A percentile compares a stretch with the other conserved stretches of the same genome.
Conservation (phyloP, 2,329 filamentous ascomycete species). For the Monosporascus sp. region DNA sequence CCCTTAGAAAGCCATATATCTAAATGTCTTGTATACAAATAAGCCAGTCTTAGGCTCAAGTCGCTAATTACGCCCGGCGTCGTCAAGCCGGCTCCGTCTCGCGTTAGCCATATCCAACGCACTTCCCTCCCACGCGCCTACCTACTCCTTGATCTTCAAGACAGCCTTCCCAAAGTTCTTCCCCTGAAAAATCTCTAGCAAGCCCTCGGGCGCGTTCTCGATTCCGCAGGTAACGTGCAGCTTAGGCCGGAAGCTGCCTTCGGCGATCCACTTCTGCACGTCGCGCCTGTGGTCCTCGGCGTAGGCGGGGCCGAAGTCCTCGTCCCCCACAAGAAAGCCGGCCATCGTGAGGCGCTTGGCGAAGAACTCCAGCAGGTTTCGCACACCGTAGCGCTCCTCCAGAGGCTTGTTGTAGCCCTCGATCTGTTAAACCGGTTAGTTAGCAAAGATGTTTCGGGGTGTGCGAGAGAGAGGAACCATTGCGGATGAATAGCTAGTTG, state of each 20-base stretch:
- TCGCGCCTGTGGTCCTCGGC: constrained; percentile 67
- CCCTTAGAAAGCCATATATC: too few species aligned
- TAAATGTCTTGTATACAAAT: too few species aligned
- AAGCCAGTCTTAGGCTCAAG: too few species aligned
- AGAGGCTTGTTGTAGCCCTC: constrained; percentile 63
- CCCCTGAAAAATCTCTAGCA: constrained; percentile 70
- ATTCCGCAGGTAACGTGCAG: constrained; percentile 69
- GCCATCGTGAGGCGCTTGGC: constrained; percentile 66
- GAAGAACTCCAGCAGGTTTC: constrained; percentile 61
- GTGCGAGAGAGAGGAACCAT: too few species aligned
- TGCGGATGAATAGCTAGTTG: too few species aligned
- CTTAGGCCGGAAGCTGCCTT: constrained; percentile 69
- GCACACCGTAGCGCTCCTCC: constrained; percentile 58
- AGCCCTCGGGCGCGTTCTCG: constrained; percentile 67
- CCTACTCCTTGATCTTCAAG: constrained; percentile 47
- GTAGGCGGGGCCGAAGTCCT: constrained; percentile 64
- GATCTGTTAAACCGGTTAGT: constrained; percentile 41
- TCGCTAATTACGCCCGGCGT: too few species aligned
- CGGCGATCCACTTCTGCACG: constrained; percentile 68
- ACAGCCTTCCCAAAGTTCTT: constrained; percentile 86
- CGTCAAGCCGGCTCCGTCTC: too few species aligned
- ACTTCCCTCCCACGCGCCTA: too few species aligned
- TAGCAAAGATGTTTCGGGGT: too few species aligned
- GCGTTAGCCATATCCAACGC: too few species aligned
- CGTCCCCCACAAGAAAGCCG: constrained; percentile 69